phyloP scores from a whole-genome alignment of 805 yeast species.

The Candida adriatica region DNA sequence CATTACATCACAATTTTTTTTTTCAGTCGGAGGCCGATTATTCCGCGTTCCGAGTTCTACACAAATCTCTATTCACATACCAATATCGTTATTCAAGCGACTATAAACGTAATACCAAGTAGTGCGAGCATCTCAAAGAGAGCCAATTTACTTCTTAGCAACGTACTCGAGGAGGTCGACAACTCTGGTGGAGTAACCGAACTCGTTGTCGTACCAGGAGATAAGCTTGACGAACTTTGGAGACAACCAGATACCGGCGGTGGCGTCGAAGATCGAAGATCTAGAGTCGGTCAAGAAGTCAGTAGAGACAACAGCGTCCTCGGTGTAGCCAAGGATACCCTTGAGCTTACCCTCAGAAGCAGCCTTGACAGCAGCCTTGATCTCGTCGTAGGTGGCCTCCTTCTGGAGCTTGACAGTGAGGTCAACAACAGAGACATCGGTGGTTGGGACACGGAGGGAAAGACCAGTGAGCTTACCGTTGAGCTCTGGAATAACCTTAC shows the following conservation, averaged over 20 bases:
- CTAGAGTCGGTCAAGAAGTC: constrained; percentile 80
- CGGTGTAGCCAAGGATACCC: constrained; percentile 86
- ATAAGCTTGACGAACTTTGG: constrained; percentile 86
- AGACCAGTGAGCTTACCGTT: constrained; percentile 93
- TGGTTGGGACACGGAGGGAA: constrained; percentile 91
- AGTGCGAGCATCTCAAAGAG: not conserved
- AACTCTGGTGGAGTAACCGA: constrained; percentile 94
- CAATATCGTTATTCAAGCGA: constrained; percentile 5
- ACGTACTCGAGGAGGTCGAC: constrained; percentile 82
- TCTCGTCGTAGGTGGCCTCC: constrained; percentile 76
- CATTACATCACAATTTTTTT: too few species aligned
- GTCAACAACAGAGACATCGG: constrained; percentile 90
- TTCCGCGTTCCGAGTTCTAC: too few species aligned
- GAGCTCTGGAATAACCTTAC: constrained; percentile 86
- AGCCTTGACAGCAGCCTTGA: constrained; percentile 66
- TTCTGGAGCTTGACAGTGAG: constrained; percentile 77
- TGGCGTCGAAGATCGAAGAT: constrained; percentile 87
- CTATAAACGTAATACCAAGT: constrained; percentile 9
- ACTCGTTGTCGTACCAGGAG: constrained; percentile 96
- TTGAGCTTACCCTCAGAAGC: constrained; percentile 72
- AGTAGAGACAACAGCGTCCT: constrained; percentile 85
- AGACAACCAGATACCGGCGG: constrained; percentile 84
- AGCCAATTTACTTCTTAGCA: constrained; percentile 32
- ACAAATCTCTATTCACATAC: constrained; percentile 6
- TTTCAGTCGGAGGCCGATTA: too few species aligned